Evolutionary conservation across 163 green algal genomes (phyloP), one percentile per base, ranked within the genome.

Genomic region (Trebouxia gelatinosa): DNA sequence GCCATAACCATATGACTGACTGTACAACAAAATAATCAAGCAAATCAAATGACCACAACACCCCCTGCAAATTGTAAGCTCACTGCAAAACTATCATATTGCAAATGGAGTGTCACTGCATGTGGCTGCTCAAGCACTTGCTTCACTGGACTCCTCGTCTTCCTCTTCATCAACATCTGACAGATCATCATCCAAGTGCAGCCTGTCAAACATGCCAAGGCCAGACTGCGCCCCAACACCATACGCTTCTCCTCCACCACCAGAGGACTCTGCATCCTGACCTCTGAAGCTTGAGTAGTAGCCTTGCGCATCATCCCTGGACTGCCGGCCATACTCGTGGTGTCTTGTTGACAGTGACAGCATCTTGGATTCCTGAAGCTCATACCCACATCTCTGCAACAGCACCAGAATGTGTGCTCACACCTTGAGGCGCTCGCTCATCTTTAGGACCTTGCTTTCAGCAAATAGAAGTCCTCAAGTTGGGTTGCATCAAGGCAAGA

Each of bases 281-380:
- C 40, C 29, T 54, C 75, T 80, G 26, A 74, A 68, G 19, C 23
- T 37, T 72, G 64, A 72, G 6, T 72, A 72, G 37, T 72, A 72
- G 0, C 64, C 64, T 23, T 72, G 64, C 34, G 80, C 75, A 37
- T 84, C 80, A 77, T 84, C 80, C 19, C 80, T 31, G 6, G 80
- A 82, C 31, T 75, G 46, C 0, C 80, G 59, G 11, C 80, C 80
- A 31, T 78, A 84, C 35, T 84, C 80, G 62, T 84, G 80, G n/a
- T 64, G 75, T 54, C 80, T 26, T 54, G 80, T 84, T 23, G 71
- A 81, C 74, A 84, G 70, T 54, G 66, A 79, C 62, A 84, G 51
- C 80, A 84, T 84, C 72, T 84, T 84, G 40, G 66, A 78, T 31
- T 84, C 80, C 62, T 84, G 80, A 43, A 84, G 48, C 57, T 84